A percentile compares a stretch with the other conserved stretches of the same genome.
These are phyloP conservation scores for Cyberlindnera nakhonratchasimensis DNA, from an alignment of 805 yeast genomes.

Conservation along the genomic window DNA sequence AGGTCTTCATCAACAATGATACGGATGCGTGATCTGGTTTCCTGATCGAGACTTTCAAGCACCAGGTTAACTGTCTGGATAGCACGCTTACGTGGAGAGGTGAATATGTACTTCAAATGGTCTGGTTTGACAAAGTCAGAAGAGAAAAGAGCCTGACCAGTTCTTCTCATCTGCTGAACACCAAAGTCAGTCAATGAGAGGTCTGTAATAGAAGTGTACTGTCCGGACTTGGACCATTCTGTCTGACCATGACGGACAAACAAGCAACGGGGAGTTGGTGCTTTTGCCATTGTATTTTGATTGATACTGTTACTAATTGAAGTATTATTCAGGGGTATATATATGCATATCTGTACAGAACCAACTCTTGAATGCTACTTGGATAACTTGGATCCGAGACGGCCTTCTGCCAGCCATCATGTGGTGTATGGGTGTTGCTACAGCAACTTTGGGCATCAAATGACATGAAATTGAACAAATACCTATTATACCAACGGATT, in stretches of 20 bases:
- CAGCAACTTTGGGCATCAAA: too few relatives aligned
- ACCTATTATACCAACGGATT: too few relatives aligned
- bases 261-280: constrained; percentile 61
- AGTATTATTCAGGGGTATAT: too few relatives aligned
- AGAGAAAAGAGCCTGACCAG: constrained; percentile 71
- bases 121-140: constrained; percentile 60
- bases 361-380: too few relatives aligned
- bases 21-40: constrained; percentile 40
- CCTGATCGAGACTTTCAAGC: constrained; percentile 44
- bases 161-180: constrained; percentile 65
- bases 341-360: too few relatives aligned
- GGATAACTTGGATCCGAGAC: too few relatives aligned
- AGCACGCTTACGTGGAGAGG: constrained; percentile 84
- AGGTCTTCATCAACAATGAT: constrained; percentile 60
- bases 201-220: constrained; percentile 85
- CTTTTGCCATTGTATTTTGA: constrained; percentile 16
- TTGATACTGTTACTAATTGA: background rate
- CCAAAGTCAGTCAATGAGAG: constrained; percentile 76
- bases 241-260: constrained; percentile 88
- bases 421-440: constrained; percentile 3
- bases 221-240: constrained; percentile 94
- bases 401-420: too few relatives aligned
- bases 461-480: too few relatives aligned
- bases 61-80: constrained; percentile 67
- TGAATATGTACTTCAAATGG: constrained; percentile 58